Evolutionary conservation across 2,329 filamentous ascomycete genomes (phyloP).

Genomic region (Talaromyces piceae): DNA sequence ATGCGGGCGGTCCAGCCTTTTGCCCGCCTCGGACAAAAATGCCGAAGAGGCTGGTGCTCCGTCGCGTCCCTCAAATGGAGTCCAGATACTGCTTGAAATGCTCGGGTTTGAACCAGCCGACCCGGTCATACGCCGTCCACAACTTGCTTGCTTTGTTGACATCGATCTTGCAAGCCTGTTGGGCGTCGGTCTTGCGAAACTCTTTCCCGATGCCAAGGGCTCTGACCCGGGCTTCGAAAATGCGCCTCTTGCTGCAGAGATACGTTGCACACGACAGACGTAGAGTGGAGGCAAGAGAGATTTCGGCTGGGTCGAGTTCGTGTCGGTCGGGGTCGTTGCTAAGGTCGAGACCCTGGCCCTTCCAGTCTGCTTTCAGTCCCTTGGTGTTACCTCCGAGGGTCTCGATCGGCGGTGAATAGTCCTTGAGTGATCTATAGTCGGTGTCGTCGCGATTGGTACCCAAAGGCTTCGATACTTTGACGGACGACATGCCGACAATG

Average conservation of each 20-base stretch:
- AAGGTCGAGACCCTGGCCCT: conserved; percentile 70
- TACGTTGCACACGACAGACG: conserved; percentile 83
- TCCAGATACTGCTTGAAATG: conserved; percentile 40
- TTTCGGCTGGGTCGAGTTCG: conserved; percentile 70
- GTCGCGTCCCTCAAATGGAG: conserved; percentile 12
- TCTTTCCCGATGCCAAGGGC: conserved; percentile 63
- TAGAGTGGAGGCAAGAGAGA: conserved; percentile 67
- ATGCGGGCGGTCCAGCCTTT: conserved; percentile 10
- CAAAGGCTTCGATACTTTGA: conserved; percentile 37
- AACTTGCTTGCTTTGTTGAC: conserved; percentile 95
- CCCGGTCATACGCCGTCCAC: conserved; percentile 80
- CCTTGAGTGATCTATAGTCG: conserved; percentile 63
- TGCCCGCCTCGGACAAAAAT: background rate
- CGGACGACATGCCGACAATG: conserved; percentile 24
- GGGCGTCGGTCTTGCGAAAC: conserved; percentile 90
- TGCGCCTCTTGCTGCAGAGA: conserved; percentile 83
- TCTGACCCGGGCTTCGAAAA: conserved; percentile 71
- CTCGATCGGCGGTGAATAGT: conserved; percentile 63
- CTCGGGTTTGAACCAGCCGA: conserved; percentile 66
- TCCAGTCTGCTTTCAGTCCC: conserved; percentile 79
- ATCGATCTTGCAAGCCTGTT: conserved; percentile 96
- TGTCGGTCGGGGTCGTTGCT: conserved; percentile 61
- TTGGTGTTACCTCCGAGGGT: conserved; percentile 61
- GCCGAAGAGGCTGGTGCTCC: background rate
- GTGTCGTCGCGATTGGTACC: conserved; percentile 71